Evolutionary conservation across 75 land plant species (phyloP).

Genomic region (Cryptomeria japonica): DNA sequence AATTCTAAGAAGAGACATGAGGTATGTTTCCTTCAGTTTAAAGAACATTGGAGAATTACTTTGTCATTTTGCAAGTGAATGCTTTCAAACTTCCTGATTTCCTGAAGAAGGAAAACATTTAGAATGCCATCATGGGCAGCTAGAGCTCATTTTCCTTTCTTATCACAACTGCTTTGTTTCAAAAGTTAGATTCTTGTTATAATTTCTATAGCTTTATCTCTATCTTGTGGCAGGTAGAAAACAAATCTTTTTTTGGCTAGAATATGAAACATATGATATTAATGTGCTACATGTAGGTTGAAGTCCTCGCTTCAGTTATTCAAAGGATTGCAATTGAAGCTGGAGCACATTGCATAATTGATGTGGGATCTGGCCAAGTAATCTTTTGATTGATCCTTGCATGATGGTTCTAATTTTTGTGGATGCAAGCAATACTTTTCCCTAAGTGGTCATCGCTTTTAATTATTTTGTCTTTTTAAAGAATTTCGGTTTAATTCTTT

Average conservation of each 20-base stretch:
- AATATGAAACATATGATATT: not conserved
- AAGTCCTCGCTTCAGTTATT: conserved; percentile 69
- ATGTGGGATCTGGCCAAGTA: conserved; percentile 98
- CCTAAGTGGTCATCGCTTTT: not conserved
- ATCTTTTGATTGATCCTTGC: not conserved
- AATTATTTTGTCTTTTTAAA: not conserved
- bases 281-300: conserved; percentile 52
- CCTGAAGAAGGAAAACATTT: not conserved
- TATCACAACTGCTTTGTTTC: not conserved
- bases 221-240: not conserved
- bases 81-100: not conserved
- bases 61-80: not conserved
- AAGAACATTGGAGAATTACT: not conserved
- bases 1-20: conserved; percentile 86
- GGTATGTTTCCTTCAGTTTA: conserved; percentile 31
- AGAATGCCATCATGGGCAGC: not conserved
- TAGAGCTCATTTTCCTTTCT: not conserved
- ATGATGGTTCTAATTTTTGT: not conserved
- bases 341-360: conserved; percentile 56
- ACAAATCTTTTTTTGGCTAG: not conserved
- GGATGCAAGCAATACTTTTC: not conserved
- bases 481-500: not conserved
- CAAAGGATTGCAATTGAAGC: conserved; percentile 42
- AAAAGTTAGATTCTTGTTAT: not conserved
- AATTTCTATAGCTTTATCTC: not conserved